Evolutionary conservation across 495 filamentous ascomycete species (phyloP), one percentile per base, ranked within the genome.

Genomic region (Podospora pseudocomata): DNA sequence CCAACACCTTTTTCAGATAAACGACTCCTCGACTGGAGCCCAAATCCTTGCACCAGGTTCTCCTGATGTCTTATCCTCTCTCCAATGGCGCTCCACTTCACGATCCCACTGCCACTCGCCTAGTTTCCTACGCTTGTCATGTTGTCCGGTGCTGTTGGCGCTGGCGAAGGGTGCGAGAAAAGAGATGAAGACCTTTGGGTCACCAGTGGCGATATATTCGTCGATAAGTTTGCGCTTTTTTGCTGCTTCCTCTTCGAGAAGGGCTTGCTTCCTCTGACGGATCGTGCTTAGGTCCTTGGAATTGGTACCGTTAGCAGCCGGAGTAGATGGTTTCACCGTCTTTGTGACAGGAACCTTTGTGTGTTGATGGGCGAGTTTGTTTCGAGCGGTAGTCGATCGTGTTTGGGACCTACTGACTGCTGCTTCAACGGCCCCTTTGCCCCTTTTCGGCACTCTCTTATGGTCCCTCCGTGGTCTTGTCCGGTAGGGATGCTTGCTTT

Each of bases 21-120:
- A 61, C 30, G 59, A 61, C 30, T 61, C 59, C 59, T 61, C 27
- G 1, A 61, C 59, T 7, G 59, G 59, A 13, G 59, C 59, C 59
- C 59, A 61, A 13, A 61, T 61, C 11, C 59, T 61, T 28, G 59
- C 30, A 3, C 59, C 59, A 2, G 59, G 20, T 16, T 23, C 20
- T 49, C 39, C 39, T 49, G 39, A 11, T 49, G 39, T 49, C 59
- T 61, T 61, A 7, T 30, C 59, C 16, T 61, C 59, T 11, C 26
- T 27, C 19, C n/a, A 61, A 30, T 61, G 59, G 16, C 59, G 59
- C 23, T 61, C 59, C 6, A 30, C 30, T 30, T 61, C 59, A 11
- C 30, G 23, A 28, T 61, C 59, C 59, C 59, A 61, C 59, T 61
- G 23, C 59, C 59, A 61, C 59, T 61, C 59, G 16, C 27, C 59